phyloP scores from a whole-genome alignment of 2,329 filamentous ascomycete genomes.

The Penicillium thymicola region DNA sequence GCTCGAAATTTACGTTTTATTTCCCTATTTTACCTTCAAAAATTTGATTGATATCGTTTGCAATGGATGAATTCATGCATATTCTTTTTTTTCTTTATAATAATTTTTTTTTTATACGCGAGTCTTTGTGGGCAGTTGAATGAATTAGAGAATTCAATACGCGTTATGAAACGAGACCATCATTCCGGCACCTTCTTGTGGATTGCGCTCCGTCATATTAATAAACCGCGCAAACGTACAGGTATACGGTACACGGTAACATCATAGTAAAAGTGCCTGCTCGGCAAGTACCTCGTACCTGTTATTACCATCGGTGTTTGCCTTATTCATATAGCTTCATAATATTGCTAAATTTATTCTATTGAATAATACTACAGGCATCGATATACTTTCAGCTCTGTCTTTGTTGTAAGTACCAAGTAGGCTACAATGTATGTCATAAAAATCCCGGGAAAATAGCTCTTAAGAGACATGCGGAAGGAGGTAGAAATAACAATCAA shows the following conservation, averaged over 20 bases:
- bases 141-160: background rate
- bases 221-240: constrained; percentile 19
- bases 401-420: background rate
- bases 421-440: background rate
- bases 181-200: constrained; percentile 16
- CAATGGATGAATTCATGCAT: background rate
- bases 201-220: constrained; percentile 17
- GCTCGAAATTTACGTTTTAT: background rate
- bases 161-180: constrained; percentile 12
- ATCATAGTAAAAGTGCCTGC: constrained; percentile 12
- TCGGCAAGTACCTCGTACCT: constrained; percentile 14
- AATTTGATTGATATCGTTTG: background rate
- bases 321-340: background rate
- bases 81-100: constrained; percentile 7
- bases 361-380: background rate
- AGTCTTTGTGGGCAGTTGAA: background rate
- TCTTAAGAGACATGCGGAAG: background rate
- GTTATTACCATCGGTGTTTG: constrained; percentile 1
- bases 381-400: background rate
- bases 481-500: background rate
- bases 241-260: constrained; percentile 17
- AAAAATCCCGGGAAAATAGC: too few relatives aligned
- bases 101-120: background rate
- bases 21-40: background rate
- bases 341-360: background rate